Evolutionary conservation across 1,139 yeast species (phyloP).

Genomic region (Hemisphaericaspora xylanilytica): DNA sequence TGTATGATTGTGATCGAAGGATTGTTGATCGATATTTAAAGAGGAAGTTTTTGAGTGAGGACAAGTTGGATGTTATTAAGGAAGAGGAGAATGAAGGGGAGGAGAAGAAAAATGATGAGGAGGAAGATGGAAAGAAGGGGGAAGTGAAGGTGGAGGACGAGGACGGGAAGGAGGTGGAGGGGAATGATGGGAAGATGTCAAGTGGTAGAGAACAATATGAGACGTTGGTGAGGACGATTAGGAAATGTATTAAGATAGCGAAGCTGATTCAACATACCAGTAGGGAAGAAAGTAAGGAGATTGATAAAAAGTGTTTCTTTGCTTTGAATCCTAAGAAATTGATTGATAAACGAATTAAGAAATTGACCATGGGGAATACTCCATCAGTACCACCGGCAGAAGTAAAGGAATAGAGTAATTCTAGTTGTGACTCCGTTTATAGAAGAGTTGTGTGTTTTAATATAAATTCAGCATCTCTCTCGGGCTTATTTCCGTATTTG

Average conservation of each 20-base stretch:
- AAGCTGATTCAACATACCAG: conserved; percentile 44
- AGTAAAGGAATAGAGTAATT: background rate
- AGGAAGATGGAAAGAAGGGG: conserved; percentile 10
- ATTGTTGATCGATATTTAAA: conserved; percentile 64
- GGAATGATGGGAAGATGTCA: background rate
- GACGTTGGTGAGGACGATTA: conserved; percentile 42
- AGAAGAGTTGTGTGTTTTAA: too few species aligned
- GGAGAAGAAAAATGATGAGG: too few species aligned
- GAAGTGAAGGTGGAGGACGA: conserved; percentile 6
- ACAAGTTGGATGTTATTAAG: conserved; percentile 14
- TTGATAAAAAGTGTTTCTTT: conserved; percentile 63
- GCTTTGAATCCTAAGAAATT: conserved; percentile 57
- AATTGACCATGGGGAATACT: conserved; percentile 10
- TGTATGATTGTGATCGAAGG: conserved; percentile 64
- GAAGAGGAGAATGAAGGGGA: conserved; percentile 12
- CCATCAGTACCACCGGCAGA: conserved; percentile 1
- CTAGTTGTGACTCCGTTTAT: too few species aligned
- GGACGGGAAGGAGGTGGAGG: conserved; percentile 6
- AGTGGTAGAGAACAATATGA: conserved; percentile 33
- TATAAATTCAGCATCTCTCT: too few species aligned
- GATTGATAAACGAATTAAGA: conserved; percentile 40
- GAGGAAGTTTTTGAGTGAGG: conserved; percentile 45
- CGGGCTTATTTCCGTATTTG: too few species aligned
- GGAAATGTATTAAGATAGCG: conserved; percentile 49
- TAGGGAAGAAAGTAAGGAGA: conserved; percentile 58